A percentile compares a stretch with the other conserved stretches of the same genome.
These are phyloP conservation scores for Nidularia sp. DNA, from an alignment of 768 basidiomycete genomes.

Conservation along the genomic window DNA sequence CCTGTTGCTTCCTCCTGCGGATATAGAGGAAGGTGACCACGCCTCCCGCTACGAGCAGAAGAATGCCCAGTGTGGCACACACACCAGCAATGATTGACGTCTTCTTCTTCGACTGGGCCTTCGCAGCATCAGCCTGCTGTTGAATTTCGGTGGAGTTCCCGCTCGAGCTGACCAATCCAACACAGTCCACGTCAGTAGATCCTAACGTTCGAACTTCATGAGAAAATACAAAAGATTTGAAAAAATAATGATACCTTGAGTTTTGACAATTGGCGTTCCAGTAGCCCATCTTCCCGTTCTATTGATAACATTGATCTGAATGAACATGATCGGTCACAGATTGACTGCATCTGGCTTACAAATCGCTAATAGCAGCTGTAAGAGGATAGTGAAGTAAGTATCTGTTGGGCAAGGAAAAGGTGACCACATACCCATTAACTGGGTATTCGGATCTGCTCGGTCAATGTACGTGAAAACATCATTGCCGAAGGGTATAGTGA, in stretches of 20 bases:
- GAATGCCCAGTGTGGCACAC: slow-evolving; percentile 20
- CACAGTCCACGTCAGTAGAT: slow-evolving; percentile 23
- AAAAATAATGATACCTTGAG: slow-evolving; percentile 5
- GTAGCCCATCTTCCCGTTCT: slow-evolving; percentile 27
- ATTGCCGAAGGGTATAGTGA: slow-evolving; percentile 24
- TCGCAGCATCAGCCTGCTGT: slow-evolving; percentile 2
- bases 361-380: slow-evolving; percentile 32
- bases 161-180: slow-evolving; percentile 17
- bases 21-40: slow-evolving; percentile 11
- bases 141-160: slow-evolving; percentile 12
- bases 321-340: neutral
- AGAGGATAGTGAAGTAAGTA: slow-evolving; percentile 1
- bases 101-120: slow-evolving; percentile 4
- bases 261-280: slow-evolving; percentile 14
- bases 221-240: neutral
- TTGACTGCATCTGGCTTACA: slow-evolving; percentile 23
- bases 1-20: slow-evolving; percentile 4
- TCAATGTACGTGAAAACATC: slow-evolving; percentile 32
- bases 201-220: slow-evolving; percentile 8
- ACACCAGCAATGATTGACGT: slow-evolving; percentile 23
- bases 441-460: slow-evolving; percentile 23
- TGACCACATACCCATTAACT: slow-evolving; percentile 31
- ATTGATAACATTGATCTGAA: neutral
- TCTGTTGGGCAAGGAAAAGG: neutral
- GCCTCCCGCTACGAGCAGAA: slow-evolving; percentile 17